A percentile compares a stretch with the other conserved stretches of the same genome.
Conservation (phyloP, 1,284 basidiomycete genomes). For the Austroboletus niveus region DNA sequence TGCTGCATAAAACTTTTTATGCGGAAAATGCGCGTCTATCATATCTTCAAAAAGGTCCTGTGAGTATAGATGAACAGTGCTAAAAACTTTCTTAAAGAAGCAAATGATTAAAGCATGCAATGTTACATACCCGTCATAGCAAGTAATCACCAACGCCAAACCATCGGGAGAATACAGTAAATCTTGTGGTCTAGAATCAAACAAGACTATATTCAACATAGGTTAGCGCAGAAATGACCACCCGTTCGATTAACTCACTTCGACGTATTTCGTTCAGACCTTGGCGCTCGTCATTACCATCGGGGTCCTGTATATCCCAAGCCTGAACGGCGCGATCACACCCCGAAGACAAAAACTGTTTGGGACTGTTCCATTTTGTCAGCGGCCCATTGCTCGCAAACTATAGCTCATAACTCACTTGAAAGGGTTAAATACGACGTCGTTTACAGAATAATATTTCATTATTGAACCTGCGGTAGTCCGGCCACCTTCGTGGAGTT, state of each 20-base stretch:
- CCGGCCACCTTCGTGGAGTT: background rate
- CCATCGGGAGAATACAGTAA: conserved; percentile 26
- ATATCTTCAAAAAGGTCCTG: conserved; percentile 29
- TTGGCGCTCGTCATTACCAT: conserved; percentile 8
- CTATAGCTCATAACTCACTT: conserved; percentile 22
- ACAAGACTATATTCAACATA: conserved; percentile 19
- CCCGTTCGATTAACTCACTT: conserved; percentile 13
- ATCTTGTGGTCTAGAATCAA: conserved; percentile 30
- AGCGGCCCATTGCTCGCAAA: background rate
- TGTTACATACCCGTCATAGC: conserved; percentile 32
- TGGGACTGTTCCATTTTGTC: conserved; percentile 18
- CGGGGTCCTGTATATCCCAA: conserved; percentile 28
- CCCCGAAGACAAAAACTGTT: conserved; percentile 32
- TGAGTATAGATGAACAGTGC: conserved; percentile 16
- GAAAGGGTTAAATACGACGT: conserved; percentile 34
- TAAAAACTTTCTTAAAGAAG: conserved; percentile 6
- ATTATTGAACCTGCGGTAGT: conserved; percentile 15
- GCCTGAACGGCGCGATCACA: conserved; percentile 24
- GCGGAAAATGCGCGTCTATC: conserved; percentile 6
- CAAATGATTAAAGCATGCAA: background rate
- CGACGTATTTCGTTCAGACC: conserved; percentile 11
- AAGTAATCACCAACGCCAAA: conserved; percentile 30
- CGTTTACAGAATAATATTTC: conserved; percentile 32
- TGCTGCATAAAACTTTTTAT: conserved; percentile 16
- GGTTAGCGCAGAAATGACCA: background rate